These are phyloP conservation scores for Melampsora americana DNA, from an alignment of 1,284 basidiomycete species.

Conservation along the genomic window DNA sequence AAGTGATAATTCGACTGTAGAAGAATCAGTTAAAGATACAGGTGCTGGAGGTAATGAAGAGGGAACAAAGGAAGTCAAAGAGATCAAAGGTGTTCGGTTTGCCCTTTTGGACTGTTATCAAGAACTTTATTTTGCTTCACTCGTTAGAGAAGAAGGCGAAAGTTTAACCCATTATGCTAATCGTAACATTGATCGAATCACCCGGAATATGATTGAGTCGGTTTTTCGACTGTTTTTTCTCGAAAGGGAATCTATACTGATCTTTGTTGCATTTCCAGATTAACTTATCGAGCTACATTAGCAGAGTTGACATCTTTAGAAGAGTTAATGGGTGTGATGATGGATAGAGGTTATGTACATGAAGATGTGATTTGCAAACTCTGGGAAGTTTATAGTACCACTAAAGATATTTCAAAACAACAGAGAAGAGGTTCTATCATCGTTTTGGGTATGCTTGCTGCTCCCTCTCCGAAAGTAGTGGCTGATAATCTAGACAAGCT, in stretches of 20 bases:
- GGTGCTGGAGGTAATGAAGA: constrained; percentile 44
- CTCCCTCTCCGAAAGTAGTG: constrained; percentile 77
- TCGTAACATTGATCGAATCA: constrained; percentile 84
- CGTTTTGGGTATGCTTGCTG: constrained; percentile 88
- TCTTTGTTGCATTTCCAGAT: constrained; percentile 1
- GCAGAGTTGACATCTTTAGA: constrained; percentile 94
- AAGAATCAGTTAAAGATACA: constrained; percentile 57
- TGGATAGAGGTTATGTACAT: constrained; percentile 74
- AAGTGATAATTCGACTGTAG: constrained; percentile 83
- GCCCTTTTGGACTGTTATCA: constrained; percentile 86
- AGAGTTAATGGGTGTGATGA: constrained; percentile 92
- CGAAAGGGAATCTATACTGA: not conserved
- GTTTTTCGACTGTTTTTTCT: not conserved
- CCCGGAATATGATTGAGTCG: constrained; percentile 97
- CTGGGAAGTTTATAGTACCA: constrained; percentile 85
- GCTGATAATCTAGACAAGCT: constrained; percentile 80
- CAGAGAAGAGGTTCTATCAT: constrained; percentile 92
- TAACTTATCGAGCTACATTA: constrained; percentile 80
- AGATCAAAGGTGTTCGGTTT: constrained; percentile 81
- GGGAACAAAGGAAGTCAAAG: constrained; percentile 61
- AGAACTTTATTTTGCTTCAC: constrained; percentile 75
- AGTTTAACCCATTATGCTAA: constrained; percentile 60
- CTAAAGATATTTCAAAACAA: constrained; percentile 68
- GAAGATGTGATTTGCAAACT: constrained; percentile 80
- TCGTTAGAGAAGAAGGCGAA: constrained; percentile 57